Base-by-base conservation (phyloP, 2,329 filamentous ascomycete species). In the Coleophoma crateriformis region DNA sequence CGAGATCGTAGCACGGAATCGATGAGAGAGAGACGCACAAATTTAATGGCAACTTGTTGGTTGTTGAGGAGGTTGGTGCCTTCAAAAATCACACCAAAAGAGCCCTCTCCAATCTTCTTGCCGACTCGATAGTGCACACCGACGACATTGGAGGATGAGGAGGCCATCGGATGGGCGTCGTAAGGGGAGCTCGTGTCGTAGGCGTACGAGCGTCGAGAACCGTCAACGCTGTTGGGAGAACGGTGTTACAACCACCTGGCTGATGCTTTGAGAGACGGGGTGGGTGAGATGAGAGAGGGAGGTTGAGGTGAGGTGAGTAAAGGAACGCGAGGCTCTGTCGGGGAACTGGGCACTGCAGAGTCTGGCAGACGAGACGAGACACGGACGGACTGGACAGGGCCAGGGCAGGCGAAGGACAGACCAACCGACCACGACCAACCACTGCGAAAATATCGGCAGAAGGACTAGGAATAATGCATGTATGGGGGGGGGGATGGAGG, bases 21-120 rank as follows among this genome's bases (percentile, higher is more conserved):
- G 27, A 27, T 27, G 27, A 27, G 27, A 10, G 27, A 27, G 42
- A 45, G 48, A 45, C 88, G 66, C 75, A 95, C 90, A 73, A 99
- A 99, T 78, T 99, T 99, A 78, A 99, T 99, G 65, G 94, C 94
- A 56, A 99, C 92, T 74, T 96, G 91, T 71, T 97, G 94, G 73
- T 95, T 96, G 78, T 99, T 99, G 70, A 99, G 79, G 62, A 99
- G 80, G 70, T 99, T 99, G 66, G 91, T 97, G 61, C 94, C 94
- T 73, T 97, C 94, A 66, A 97, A 97, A 67, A 97, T 96, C 62
- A 97, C 94, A 77, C 92, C 92, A 66, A 97, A 97, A 37, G 90
- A 96, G 58, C 92, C 92, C 81, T 97, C 94, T 69, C 94, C 94
- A 62, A 99, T 97, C 78, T 99, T 99, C 82, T 97, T 97, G 64